Percentiles rank a stretch among this genome's conserved stretches.
Evolutionary conservation across 2,329 filamentous ascomycete species (phyloP).

Genomic region (Corniculantispora saksenae): DNA sequence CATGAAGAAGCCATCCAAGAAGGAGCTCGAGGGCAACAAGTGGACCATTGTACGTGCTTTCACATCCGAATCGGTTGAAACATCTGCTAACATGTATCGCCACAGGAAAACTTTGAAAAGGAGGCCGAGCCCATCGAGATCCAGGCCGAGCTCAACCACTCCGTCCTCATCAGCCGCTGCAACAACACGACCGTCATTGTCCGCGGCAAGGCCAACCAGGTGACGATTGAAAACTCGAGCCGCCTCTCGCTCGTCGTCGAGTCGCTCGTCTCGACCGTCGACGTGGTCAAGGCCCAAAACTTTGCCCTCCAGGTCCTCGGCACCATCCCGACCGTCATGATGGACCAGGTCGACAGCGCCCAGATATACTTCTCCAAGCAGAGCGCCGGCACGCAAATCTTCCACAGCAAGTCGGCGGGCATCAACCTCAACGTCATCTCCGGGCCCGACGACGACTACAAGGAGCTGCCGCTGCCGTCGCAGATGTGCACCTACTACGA

Average conservation of each 20-base stretch:
- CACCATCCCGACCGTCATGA: conserved; percentile 78
- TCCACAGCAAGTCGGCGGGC: conserved; percentile 82
- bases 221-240: conserved; percentile 88
- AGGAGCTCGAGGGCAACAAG: conserved; percentile 84
- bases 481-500: conserved; percentile 82
- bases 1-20: conserved; percentile 76
- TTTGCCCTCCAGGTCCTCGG: conserved; percentile 93
- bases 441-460: conserved; percentile 75
- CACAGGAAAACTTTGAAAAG: conserved; percentile 86
- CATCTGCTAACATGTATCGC: conserved; percentile 10
- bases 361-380: conserved; percentile 83
- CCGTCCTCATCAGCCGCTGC: conserved; percentile 88
- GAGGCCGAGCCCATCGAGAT: conserved; percentile 73
- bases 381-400: conserved; percentile 76
- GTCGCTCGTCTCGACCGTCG: conserved; percentile 84
- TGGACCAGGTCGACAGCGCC: conserved; percentile 92
- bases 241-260: conserved; percentile 86
- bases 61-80: not conserved
- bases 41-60: conserved; percentile 72
- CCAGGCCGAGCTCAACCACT: conserved; percentile 79
- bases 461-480: conserved; percentile 83
- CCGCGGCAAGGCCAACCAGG: conserved; percentile 93
- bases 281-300: conserved; percentile 92
- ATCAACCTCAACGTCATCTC: conserved; percentile 84
- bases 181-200: conserved; percentile 88